Percentiles rank a stretch among this genome's conserved stretches.
These are phyloP conservation scores for Hortiboletus flavorubellus DNA, from an alignment of 768 basidiomycete species.

Conservation along the genomic window DNA sequence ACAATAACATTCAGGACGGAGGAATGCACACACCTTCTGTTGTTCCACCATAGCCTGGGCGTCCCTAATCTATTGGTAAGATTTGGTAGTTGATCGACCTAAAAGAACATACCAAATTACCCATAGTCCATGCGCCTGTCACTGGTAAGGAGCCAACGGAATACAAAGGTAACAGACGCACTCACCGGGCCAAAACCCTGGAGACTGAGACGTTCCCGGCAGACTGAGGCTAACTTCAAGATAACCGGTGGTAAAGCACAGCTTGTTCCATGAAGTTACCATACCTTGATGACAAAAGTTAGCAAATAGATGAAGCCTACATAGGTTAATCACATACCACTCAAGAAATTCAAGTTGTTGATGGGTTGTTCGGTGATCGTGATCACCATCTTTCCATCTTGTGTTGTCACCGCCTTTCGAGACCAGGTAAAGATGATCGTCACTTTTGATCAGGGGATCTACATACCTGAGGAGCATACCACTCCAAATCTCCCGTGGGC, in stretches of 20 bases:
- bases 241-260: constrained; percentile 93
- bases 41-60: constrained; percentile 87
- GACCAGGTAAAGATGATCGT: background rate
- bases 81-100: background rate
- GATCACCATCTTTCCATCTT: constrained; percentile 75
- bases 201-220: constrained; percentile 55
- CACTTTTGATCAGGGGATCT: background rate
- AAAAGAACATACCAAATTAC: constrained; percentile 46
- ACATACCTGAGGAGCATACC: constrained; percentile 73
- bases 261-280: constrained; percentile 88
- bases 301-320: background rate
- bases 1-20: background rate
- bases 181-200: constrained; percentile 85
- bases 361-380: constrained; percentile 67
- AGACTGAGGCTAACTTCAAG: constrained; percentile 79
- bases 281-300: constrained; percentile 42
- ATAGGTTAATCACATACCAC: constrained; percentile 45
- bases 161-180: constrained; percentile 25
- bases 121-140: constrained; percentile 70
- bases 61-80: constrained; percentile 47
- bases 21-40: constrained; percentile 58
- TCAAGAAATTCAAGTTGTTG: constrained; percentile 82
- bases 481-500: constrained; percentile 76
- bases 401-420: constrained; percentile 62
- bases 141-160: background rate